phyloP scores from a whole-genome alignment of 1,284 basidiomycete genomes.

The Agaricales sp. region DNA sequence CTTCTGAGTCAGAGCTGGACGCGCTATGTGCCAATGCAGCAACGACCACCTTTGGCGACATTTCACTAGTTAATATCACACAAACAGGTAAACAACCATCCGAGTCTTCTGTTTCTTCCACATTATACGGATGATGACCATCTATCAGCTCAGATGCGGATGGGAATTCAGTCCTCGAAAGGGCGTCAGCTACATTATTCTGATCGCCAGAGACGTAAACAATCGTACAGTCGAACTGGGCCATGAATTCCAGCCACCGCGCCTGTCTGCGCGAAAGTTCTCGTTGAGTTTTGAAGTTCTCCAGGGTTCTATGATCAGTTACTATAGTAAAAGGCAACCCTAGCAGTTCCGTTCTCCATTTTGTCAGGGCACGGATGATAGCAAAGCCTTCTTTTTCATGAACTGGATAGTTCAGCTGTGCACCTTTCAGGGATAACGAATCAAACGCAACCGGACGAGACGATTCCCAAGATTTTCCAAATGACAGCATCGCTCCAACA shows the following conservation, averaged over 20 bases:
- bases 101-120: background rate
- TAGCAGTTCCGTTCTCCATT: constrained; percentile 21
- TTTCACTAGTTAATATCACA: too few relatives aligned
- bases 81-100: too few relatives aligned
- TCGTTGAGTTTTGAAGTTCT: constrained; percentile 24
- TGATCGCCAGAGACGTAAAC: background rate
- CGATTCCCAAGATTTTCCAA: constrained; percentile 16
- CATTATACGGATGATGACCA: background rate
- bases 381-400: constrained; percentile 26
- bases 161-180: constrained; percentile 1
- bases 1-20: too few relatives aligned
- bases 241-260: constrained; percentile 21
- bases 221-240: constrained; percentile 1
- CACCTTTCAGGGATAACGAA: constrained; percentile 17
- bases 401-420: constrained; percentile 22
- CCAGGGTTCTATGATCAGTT: constrained; percentile 29
- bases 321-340: constrained; percentile 22
- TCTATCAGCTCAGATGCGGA: too few relatives aligned
- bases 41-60: background rate
- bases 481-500: constrained; percentile 19
- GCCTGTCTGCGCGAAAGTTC: constrained; percentile 22
- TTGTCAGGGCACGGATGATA: constrained; percentile 20
- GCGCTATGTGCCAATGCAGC: background rate
- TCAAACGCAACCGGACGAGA: constrained; percentile 21
- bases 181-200: background rate